Conservation (phyloP, 306 rosid genomes). For the Ochetophila trinervis region DNA sequence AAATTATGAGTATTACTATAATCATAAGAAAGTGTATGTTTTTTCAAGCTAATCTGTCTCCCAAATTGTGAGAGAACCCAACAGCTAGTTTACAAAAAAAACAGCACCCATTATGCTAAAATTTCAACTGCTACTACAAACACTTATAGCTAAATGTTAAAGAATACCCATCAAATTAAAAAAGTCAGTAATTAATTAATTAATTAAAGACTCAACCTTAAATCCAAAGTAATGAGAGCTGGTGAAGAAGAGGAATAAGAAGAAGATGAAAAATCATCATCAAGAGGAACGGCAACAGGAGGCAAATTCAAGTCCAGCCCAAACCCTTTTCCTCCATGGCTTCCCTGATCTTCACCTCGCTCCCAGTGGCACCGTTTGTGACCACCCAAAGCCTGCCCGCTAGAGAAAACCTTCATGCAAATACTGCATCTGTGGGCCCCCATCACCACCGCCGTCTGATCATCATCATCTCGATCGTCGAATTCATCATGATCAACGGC, state of each 20-base stretch:
- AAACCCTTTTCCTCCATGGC: not conserved
- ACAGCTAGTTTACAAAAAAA: no score
- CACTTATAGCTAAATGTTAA: no score
- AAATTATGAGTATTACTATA: no score
- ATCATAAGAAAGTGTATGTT: no score
- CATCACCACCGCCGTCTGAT: conserved; percentile 10
- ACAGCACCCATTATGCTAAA: no score
- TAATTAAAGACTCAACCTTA: conserved; percentile 58
- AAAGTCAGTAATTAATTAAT: no score
- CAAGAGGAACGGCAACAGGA: conserved; percentile 28
- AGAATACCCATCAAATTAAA: no score
- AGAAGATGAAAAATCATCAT: conserved; percentile 23
- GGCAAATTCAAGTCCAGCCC: conserved; percentile 59
- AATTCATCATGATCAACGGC: not conserved
- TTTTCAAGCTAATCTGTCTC: no score
- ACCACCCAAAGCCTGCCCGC: conserved; percentile 67
- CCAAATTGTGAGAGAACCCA: no score
- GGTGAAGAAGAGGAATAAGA: conserved; percentile 29
- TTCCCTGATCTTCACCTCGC: conserved; percentile 30
- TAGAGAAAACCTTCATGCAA: conserved; percentile 50
- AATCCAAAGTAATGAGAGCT: conserved; percentile 43
- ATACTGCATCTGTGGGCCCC: conserved; percentile 44
- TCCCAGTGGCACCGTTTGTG: conserved; percentile 77
- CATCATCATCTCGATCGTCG: conserved; percentile 4
- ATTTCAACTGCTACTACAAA: no score